Conservation (phyloP, 2,329 filamentous ascomycete species). For the Mycosphaerella arachidis region DNA sequence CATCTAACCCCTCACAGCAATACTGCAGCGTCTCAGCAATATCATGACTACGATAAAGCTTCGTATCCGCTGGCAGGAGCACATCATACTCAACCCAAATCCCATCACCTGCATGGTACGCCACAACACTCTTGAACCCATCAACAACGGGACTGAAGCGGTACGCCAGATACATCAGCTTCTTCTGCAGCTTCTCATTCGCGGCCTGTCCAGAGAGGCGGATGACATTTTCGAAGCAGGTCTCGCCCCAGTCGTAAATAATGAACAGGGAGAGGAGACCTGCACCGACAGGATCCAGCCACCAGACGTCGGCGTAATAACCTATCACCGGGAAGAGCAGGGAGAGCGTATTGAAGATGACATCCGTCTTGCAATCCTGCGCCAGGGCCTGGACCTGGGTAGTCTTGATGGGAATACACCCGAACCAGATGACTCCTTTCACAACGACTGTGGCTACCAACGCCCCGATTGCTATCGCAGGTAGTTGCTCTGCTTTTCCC, state of each 20-base stretch:
- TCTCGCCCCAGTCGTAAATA: slow-evolving; percentile 64
- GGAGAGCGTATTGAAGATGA: slow-evolving; percentile 61
- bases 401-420: slow-evolving; percentile 57
- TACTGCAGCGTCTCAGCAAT: slow-evolving; percentile 61
- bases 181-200: slow-evolving; percentile 49
- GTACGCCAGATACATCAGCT: slow-evolving; percentile 57
- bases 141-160: slow-evolving; percentile 34
- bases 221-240: slow-evolving; percentile 56
- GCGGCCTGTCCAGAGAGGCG: slow-evolving; percentile 57
- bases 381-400: slow-evolving; percentile 61
- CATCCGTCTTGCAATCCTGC: slow-evolving; percentile 61
- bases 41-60: slow-evolving; percentile 53
- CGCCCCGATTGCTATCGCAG: slow-evolving; percentile 52
- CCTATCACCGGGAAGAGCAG: slow-evolving; percentile 61
- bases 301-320: slow-evolving; percentile 57
- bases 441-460: slow-evolving; percentile 55
- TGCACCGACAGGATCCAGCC: slow-evolving; percentile 62
- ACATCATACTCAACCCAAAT: slow-evolving; percentile 61
- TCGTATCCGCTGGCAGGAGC: slow-evolving; percentile 51
- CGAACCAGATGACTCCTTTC: slow-evolving; percentile 58
- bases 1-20: slow-evolving; percentile 52
- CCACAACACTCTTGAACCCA: slow-evolving; percentile 39
- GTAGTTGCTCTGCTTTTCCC: slow-evolving; percentile 48
- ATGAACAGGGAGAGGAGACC: slow-evolving; percentile 61
- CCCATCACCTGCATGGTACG: slow-evolving; percentile 60